Conservation (phyloP, 2,329 filamentous ascomycete genomes). For the Trichoderma breve region DNA sequence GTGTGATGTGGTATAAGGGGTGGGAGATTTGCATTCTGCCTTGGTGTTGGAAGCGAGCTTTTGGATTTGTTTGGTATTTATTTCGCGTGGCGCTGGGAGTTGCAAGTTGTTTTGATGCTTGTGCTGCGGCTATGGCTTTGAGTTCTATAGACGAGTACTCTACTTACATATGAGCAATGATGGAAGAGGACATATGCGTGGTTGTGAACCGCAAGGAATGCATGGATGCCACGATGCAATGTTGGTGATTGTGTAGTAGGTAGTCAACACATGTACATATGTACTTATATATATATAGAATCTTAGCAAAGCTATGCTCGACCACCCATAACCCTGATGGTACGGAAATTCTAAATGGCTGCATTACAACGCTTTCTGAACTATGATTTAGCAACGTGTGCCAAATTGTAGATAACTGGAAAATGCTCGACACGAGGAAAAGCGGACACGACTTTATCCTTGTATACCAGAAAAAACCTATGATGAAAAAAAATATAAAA, state of each 20-base stretch:
- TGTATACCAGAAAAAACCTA: background rate
- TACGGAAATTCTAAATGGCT: background rate
- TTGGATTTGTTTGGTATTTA: background rate
- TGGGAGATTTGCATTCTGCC: background rate
- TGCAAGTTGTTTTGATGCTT: background rate
- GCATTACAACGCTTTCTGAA: background rate
- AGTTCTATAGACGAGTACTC: background rate
- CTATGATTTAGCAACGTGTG: background rate
- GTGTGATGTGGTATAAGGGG: background rate
- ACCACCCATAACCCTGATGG: background rate
- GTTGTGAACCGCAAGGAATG: background rate
- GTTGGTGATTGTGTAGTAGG: background rate
- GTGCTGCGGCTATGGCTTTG: background rate
- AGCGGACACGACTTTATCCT: background rate
- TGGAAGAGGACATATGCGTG: background rate
- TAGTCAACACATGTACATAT: background rate
- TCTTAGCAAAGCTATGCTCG: background rate
- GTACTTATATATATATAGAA: background rate
- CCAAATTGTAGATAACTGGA: background rate
- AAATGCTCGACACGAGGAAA: background rate
- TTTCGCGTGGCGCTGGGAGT: constrained; percentile 6
- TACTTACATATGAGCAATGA: background rate
- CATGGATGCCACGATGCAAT: background rate
- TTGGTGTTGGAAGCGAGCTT: background rate
- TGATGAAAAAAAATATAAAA: constrained; percentile 19